Conservation (phyloP, 495 filamentous ascomycete species). For the Lasiosphaeria miniovina region DNA sequence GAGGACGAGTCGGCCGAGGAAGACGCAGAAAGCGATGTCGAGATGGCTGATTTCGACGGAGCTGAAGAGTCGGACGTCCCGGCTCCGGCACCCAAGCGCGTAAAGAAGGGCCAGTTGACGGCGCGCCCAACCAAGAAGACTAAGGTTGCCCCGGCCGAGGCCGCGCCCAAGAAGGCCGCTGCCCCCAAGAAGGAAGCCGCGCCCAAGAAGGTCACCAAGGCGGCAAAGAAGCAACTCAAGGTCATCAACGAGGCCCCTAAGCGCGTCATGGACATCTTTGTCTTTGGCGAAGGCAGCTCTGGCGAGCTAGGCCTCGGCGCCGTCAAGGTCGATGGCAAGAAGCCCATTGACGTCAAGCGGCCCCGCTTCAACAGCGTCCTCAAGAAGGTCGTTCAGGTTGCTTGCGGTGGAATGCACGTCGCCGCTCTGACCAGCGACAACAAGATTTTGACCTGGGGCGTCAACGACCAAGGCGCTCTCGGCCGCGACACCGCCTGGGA, state of each 20-base stretch:
- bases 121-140: conserved; percentile 2
- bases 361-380: conserved; percentile 53
- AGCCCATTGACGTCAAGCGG: conserved; percentile 54
- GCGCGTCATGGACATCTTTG: conserved; percentile 47
- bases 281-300: conserved; percentile 53
- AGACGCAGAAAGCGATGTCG: background rate
- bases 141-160: conserved; percentile 10
- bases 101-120: background rate
- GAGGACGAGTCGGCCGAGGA: conserved; percentile 1
- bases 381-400: conserved; percentile 58
- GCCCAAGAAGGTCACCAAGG: conserved; percentile 3
- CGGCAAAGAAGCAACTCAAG: conserved; percentile 12
- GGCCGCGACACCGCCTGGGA: conserved; percentile 58
- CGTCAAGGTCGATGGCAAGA: conserved; percentile 43
- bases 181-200: conserved; percentile 19
- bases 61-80: background rate
- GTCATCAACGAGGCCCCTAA: conserved; percentile 43
- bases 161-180: conserved; percentile 24
- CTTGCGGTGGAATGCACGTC: conserved; percentile 64
- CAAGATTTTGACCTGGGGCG: conserved; percentile 67
- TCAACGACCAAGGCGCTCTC: conserved; percentile 65
- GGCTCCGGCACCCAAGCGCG: background rate
- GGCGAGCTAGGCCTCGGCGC: conserved; percentile 55
- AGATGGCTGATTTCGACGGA: background rate
- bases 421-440: conserved; percentile 62